These are phyloP conservation scores for Lenwebbia sp. DNA, from an alignment of 345 rosid genomes.

Conservation along the genomic window DNA sequence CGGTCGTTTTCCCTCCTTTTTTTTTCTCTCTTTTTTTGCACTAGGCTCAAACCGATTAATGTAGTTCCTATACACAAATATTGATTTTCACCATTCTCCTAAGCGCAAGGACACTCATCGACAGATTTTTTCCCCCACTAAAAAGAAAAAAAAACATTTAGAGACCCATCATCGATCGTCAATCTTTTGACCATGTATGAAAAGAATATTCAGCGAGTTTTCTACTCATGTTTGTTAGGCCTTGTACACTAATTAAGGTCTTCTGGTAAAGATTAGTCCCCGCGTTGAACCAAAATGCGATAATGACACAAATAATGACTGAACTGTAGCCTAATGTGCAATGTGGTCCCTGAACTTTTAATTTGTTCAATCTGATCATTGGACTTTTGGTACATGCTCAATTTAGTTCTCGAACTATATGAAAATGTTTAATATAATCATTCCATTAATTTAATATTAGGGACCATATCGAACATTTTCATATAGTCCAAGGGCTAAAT, in stretches of 20 bases:
- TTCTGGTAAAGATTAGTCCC: background rate
- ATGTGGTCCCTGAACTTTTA: too few species aligned
- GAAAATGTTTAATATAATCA: too few species aligned
- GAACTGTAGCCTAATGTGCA: too few species aligned
- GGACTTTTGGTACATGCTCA: too few species aligned
- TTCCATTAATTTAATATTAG: too few species aligned
- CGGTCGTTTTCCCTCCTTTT: background rate
- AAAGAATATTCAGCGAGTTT: background rate
- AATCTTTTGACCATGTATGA: background rate
- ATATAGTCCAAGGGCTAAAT: too few species aligned
- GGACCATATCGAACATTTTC: too few species aligned
- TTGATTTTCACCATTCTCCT: background rate
- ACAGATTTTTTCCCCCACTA: background rate
- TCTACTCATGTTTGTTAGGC: background rate
- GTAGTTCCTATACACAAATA: background rate
- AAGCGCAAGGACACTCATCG: background rate
- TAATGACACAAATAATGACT: too few species aligned
- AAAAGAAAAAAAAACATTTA: background rate
- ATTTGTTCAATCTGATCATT: too few species aligned
- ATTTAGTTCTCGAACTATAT: too few species aligned
- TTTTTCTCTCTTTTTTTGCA: background rate
- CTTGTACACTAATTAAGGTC: background rate
- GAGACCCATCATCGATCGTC: background rate
- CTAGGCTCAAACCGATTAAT: background rate
- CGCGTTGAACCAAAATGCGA: background rate